Evolutionary conservation across 345 rosid species (phyloP), one percentile per base, ranked within the genome.

Genomic region (Hibiscus mutabilis): DNA sequence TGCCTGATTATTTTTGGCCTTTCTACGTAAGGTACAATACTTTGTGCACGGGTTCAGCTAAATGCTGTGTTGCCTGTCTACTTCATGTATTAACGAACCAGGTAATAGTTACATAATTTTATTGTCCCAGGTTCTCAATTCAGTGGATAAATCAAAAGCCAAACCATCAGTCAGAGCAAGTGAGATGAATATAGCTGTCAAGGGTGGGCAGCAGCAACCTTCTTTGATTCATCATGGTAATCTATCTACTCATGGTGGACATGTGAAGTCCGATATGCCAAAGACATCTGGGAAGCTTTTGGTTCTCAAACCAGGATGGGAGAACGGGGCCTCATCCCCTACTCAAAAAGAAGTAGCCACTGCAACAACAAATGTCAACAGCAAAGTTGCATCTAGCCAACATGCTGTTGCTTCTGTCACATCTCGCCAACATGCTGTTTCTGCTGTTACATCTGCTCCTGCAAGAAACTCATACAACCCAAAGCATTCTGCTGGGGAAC

Each of bases 291-390:
- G 91, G 78, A 91, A 93, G 82, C 86, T 90, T 29, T 78, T 87
- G 66, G 93, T 93, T 79, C 95, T 93, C 72, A 91, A 93, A 79
- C 89, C 91, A 2, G 87, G 86, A 56, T 77, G 95, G 83, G 98
- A 90, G 74, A 91, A 90, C 72, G 98, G 91, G 73, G 75, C 74
- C 16, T 51, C 58, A 65, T 79, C 86, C 6, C 58, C 81, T 68
- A 66, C 87, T 71, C 79, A 82, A 22, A 87, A 85, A 79, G 95
- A 93, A 75, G 78, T 73, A 62, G 83, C 82, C 40, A 83, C 81
- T 73, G 89, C 89, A 35, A 77, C 82, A 59, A 83, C 68, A 78
- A 85, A 46, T 77, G 70, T 81, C 68, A 78, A 71, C 77, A 74
- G n/a, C 71, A 79, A 84, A 79, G 68, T 83, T 12, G 67, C 80